Base-by-base conservation (phyloP, 2,329 filamentous ascomycete genomes). In the Paracoccidioides brasiliensis region DNA sequence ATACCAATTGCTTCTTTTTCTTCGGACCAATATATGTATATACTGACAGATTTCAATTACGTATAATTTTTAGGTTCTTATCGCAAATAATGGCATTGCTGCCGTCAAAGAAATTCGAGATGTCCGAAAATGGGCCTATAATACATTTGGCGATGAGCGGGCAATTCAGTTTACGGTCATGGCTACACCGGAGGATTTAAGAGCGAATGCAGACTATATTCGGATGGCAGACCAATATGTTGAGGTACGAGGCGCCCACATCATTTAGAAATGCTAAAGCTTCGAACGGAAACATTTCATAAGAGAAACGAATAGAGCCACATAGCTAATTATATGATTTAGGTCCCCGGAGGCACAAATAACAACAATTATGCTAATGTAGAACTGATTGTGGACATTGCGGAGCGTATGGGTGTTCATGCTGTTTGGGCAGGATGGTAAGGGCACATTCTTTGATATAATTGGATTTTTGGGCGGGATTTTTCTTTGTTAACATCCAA, bases 321-420 rank as follows among this genome's bases (percentile, higher is more conserved):
- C 10, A 35, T 55, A 41, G 32, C 55, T 61, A 33, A 14, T 22
- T 44, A 44, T 12, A 8, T 44, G 7, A 43, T 44, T 59, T 65
- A 80, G 78, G 91, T 98, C 59, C 93, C 93, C 38, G 93, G 93
- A 68, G 93, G 93, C 69, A 98, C 93, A 60, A 98, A 98, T 78
- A 98, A 98, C 81, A 95, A 98, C 84, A 98, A 98, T 76, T 98
- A 98, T 75, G 93, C 93, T 76, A 98, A 98, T 71, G 93, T 98
- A 58, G 93, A 98, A 77, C 80, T 98, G 70, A 98, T 98, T 73
- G 93, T 98, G 63, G 93, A 98, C 77, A 84, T 98, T 70, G 93
- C 93, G 32, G 93, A 98, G 80, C 89, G 93, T 60, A 97, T 96
- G 90, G 83, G 91, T 66, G 93, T 98, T 58, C 93, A 98, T 69